A percentile compares a stretch with the other conserved stretches of the same genome.
phyloP scores from a whole-genome alignment of 805 yeast genomes.

The Candida taoyuanica region DNA sequence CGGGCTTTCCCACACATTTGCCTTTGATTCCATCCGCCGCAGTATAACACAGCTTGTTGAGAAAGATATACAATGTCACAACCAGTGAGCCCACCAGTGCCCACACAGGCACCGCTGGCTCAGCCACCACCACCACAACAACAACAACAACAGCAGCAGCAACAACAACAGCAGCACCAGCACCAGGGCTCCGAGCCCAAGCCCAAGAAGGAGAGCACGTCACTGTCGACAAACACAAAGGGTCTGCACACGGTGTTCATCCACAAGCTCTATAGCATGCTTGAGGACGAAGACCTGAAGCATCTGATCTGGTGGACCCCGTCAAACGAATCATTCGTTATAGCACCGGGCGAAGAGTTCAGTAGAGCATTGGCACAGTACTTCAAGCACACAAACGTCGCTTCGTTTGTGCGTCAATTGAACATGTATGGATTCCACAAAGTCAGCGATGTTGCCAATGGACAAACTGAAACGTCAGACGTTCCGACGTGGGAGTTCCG shows the following conservation, averaged over 20 bases:
- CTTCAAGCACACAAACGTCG: slow-evolving; percentile 78
- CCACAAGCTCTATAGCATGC: slow-evolving; percentile 86
- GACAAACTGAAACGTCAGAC: slow-evolving; percentile 6
- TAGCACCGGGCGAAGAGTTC: slow-evolving; percentile 85
- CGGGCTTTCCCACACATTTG: too few species aligned
- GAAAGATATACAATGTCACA: too few species aligned
- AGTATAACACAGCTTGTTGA: too few species aligned
- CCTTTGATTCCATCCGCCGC: too few species aligned
- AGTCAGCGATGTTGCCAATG: slow-evolving; percentile 10
- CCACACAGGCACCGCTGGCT: background rate
- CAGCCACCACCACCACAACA: background rate
- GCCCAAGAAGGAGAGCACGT: slow-evolving; percentile 9
- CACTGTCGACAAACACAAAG: slow-evolving; percentile 23
- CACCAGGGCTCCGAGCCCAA: slow-evolving; percentile 1
- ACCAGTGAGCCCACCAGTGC: too few species aligned
- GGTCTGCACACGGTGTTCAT: slow-evolving; percentile 58
- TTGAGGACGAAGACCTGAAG: slow-evolving; percentile 66
- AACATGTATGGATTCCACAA: slow-evolving; percentile 46
- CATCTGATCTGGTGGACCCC: slow-evolving; percentile 87
- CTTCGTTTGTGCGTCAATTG: slow-evolving; percentile 63
- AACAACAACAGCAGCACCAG: too few species aligned
- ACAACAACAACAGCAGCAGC: background rate
- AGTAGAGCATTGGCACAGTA: slow-evolving; percentile 61
- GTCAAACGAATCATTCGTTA: slow-evolving; percentile 64
- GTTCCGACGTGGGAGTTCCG: slow-evolving; percentile 74